Evolutionary conservation across 768 basidiomycete species (phyloP), one percentile per base, ranked within the genome.

Genomic region (Naematelia encephala): DNA sequence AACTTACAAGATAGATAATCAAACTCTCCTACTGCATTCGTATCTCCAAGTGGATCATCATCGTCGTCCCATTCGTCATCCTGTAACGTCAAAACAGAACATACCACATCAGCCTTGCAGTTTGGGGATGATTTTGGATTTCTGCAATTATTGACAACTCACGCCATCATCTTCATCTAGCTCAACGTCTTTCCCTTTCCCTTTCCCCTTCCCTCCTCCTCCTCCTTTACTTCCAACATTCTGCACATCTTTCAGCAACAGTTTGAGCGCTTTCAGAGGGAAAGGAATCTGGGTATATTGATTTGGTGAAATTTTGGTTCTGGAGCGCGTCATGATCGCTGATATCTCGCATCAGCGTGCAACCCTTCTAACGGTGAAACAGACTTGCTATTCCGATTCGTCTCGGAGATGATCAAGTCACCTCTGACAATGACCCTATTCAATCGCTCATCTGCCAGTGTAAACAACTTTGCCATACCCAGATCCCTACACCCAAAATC

Each of bases 301-400:
- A 56, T 87, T 87, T 1, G 96, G 94, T 39, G 93, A 87, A 64
- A 81, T 82, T 80, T 86, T 89, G 51, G 96, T 90, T 69, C 85
- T 83, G 28, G 94, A 94, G 61, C 96, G 85, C 49, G 96, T 98
- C 89, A 97, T 91, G 77, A 98, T 97, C 69, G 91, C 91, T 94
- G 73, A 61, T 49, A 48, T 45, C 28, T 53, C 45, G 10, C 14
- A 19, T 43, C 43, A n/a, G n/a, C n/a, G n/a, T n/a, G n/a, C n/a
- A n/a, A n/a, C n/a, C n/a, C n/a, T n/a, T n/a, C n/a, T n/a, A n/a
- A n/a, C n/a, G n/a, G n/a, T n/a, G n/a, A n/a, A n/a, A 52, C 30
- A 45, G 0, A 77, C 88, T 81, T 76, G 92, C 91, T 87, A 77
- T 93, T 82, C 65, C 84, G 83, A 26, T 88, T 90, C 66, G 86